These are phyloP conservation scores for Hyphopichia pseudoburtonii DNA, from an alignment of 1,139 yeast genomes.

Conservation along the genomic window DNA sequence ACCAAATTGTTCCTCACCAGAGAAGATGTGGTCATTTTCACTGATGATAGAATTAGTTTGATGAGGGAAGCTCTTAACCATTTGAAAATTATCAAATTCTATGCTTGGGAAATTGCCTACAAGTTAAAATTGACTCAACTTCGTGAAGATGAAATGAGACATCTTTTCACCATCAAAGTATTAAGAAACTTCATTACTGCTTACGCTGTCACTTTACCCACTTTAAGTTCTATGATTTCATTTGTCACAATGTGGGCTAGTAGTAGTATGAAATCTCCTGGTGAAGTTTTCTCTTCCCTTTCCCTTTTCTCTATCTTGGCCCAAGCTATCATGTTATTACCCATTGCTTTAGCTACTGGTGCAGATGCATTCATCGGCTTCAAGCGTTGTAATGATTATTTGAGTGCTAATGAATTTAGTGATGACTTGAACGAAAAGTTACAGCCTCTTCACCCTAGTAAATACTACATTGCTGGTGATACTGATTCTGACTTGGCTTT, in stretches of 20 bases:
- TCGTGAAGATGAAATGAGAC: slow-evolving; percentile 41
- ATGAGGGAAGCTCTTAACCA: slow-evolving; percentile 46
- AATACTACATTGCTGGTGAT: slow-evolving; percentile 21
- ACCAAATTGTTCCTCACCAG: slow-evolving; percentile 35
- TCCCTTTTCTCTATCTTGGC: slow-evolving; percentile 53
- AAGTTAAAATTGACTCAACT: slow-evolving; percentile 33
- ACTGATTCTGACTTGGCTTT: slow-evolving; percentile 16
- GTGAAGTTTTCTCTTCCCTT: slow-evolving; percentile 51
- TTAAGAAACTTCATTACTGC: slow-evolving; percentile 48
- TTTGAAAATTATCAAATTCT: slow-evolving; percentile 45
- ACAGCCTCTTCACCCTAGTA: slow-evolving; percentile 6
- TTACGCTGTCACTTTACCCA: slow-evolving; percentile 47
- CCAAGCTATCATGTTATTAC: slow-evolving; percentile 51
- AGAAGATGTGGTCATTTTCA: slow-evolving; percentile 38
- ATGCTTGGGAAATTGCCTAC: slow-evolving; percentile 51
- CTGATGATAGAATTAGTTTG: slow-evolving; percentile 44
- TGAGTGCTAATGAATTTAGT: slow-evolving; percentile 39
- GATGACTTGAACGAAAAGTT: slow-evolving; percentile 17
- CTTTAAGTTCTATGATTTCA: slow-evolving; percentile 40
- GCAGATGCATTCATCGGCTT: slow-evolving; percentile 57
- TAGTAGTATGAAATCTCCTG: slow-evolving; percentile 35
- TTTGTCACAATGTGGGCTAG: slow-evolving; percentile 48
- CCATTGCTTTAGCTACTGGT: slow-evolving; percentile 54
- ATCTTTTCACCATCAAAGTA: slow-evolving; percentile 43
- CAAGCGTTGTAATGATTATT: slow-evolving; percentile 43